Conservation (phyloP, 2,329 filamentous ascomycete genomes). For the Penicillium occitanis region DNA sequence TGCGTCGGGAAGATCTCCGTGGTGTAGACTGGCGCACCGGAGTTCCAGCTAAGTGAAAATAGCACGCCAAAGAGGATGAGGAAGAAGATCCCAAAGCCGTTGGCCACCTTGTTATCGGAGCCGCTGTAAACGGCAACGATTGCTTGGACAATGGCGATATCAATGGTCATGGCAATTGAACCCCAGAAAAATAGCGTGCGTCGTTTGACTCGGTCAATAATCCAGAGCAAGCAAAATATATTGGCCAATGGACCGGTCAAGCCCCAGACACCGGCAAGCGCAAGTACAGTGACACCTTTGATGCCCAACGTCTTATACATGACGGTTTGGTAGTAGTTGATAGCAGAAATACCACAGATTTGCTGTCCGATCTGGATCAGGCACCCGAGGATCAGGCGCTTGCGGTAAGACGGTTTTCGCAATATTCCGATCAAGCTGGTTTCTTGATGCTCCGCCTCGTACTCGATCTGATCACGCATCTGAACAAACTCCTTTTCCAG, state of each 20-base stretch:
- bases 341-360: neutral
- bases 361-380: neutral
- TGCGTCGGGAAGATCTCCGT: constrained; percentile 25
- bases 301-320: neutral
- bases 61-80: neutral
- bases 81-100: neutral
- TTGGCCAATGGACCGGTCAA: neutral
- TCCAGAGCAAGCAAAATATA: neutral
- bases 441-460: neutral
- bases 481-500: neutral
- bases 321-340: neutral
- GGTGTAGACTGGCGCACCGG: constrained; percentile 20
- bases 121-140: neutral
- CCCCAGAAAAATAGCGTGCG: neutral
- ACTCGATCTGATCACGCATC: neutral
- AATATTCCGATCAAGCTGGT: neutral
- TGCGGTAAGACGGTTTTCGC: neutral
- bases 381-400: neutral
- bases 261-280: neutral
- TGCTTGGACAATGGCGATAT: neutral
- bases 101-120: neutral
- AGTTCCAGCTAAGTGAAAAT: neutral
- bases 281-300: neutral
- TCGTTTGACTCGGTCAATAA: neutral
- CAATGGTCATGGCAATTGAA: neutral